These are phyloP conservation scores for Zymoseptoria passerinii DNA, from an alignment of 2,329 filamentous ascomycete genomes.

Conservation along the genomic window DNA sequence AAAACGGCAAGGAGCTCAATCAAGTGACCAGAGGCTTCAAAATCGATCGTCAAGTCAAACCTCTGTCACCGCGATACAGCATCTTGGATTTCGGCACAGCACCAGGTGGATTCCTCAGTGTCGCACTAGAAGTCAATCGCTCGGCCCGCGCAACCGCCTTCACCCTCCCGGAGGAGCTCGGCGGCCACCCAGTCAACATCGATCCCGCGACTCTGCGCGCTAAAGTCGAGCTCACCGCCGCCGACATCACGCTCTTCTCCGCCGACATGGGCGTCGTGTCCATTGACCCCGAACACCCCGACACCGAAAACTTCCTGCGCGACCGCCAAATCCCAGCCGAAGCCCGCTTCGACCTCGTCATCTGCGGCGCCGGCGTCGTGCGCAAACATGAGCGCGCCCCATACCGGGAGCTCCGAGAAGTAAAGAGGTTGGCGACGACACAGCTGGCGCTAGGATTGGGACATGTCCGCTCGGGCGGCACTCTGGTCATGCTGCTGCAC, in stretches of 20 bases:
- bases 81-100: slow-evolving; percentile 51
- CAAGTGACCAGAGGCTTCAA: slow-evolving; percentile 27
- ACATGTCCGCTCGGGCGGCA: slow-evolving; percentile 40
- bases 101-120: slow-evolving; percentile 44
- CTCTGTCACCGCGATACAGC: background rate
- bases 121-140: slow-evolving; percentile 32
- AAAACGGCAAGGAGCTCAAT: slow-evolving; percentile 39
- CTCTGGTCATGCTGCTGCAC: slow-evolving; percentile 46
- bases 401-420: slow-evolving; percentile 25
- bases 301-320: slow-evolving; percentile 7
- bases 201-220: too few species aligned
- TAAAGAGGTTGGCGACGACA: slow-evolving; percentile 13
- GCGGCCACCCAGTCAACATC: background rate
- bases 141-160: background rate
- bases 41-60: slow-evolving; percentile 6
- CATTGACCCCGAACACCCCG: slow-evolving; percentile 17
- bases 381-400: slow-evolving; percentile 19
- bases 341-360: slow-evolving; percentile 36
- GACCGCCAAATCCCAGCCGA: slow-evolving; percentile 5
- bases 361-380: slow-evolving; percentile 43
- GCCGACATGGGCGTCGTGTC: slow-evolving; percentile 27
- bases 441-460: slow-evolving; percentile 43
- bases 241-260: slow-evolving; percentile 48
- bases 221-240: slow-evolving; percentile 15
- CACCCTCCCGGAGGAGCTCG: background rate